Evolutionary conservation across 306 rosid species (phyloP), one percentile per base, ranked within the genome.

Genomic region (Myrica gale): DNA sequence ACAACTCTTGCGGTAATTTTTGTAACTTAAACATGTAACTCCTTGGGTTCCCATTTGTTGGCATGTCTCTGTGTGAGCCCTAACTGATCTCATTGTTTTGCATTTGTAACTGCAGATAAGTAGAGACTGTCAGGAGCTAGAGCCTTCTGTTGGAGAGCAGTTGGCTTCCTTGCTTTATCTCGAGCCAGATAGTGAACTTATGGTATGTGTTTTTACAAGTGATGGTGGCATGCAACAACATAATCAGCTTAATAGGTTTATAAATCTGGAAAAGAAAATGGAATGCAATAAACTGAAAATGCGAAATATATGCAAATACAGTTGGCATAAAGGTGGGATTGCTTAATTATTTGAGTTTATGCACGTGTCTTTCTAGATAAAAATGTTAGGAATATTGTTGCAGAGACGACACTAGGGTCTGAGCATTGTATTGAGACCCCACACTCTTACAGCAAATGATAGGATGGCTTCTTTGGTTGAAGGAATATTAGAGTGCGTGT

Each of bases 91-190:
- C 46, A 72, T 84, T 55, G 8, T 72, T 43, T 51, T 67, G 50
- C 20, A 78, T 72, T 16, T 85, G 32, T 71, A 63, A 56, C 74
- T 85, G 92, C 96, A 96, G 99, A 96, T 96, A 82, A 96, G 99
- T 81, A 96, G 99, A 90, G 99, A 96, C 83, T 96, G 99, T 78
- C 99, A 96, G 83, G 99, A 96, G 90, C 85, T 96, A 66, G 99
- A 96, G 78, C 88, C 92, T 65, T 83, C 96, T 26, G 78, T 96
- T 43, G 99, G 99, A 72, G 99, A 96, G 91, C 98, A 96, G 89
- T 74, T 96, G 81, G 98, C 96, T 56, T 96, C 99, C 74, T 85
- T 96, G 85, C 99, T 92, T 71, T 91, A 96, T 90, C 87, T 90
- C 71, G 99, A 96, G 85, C 99, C 99, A 1, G 99, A 96, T 76